Base-by-base conservation (phyloP, 2,329 filamentous ascomycete genomes). In the Cladosporium sp. region DNA sequence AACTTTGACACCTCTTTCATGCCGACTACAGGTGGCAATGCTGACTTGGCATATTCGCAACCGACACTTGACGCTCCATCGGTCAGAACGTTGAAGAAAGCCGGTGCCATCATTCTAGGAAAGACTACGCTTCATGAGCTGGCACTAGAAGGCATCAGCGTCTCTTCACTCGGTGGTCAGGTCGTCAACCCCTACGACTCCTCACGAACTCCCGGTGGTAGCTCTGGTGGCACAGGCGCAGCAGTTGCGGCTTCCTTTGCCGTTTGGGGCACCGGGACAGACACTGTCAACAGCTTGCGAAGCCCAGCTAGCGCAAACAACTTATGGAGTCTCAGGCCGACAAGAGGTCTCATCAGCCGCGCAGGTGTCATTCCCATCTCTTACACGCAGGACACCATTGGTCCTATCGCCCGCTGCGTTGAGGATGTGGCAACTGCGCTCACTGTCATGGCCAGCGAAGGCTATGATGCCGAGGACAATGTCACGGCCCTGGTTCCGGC, bases 141-240 rank as follows among this genome's bases (percentile, higher is more conserved):
- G 43, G 82, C 82, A 0, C 67, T 85, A 0, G 81, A 85, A 58
- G 83, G 82, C 0, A 69, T 84, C 33, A 77, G 75, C 1, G 79
- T 83, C 1, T 84, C 80, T 0, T 83, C 79, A 0, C 61, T 83
- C 0, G 81, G 80, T 11, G 82, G 83, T 0, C 83, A 86, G 63
- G 84, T 82, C 0, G 62, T 79, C 53, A 85, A 85, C 61, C 81
- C 83, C 0, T 87, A 88, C 56, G 82, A 87, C 61, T 63, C 69
- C 1, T 74, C 72, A 0, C 76, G 85, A n/a, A 85, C 82, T 0
- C 82, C 82, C 0, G 83, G 82, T 3, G 83, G 82, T 1, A 82
- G 77, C 38, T 83, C 79, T 25, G 82, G 82, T 9, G 83, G 82
- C 0, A 82, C 78, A 1, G 81, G 78, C 0, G 80, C 79, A 0